These are phyloP conservation scores for Penicillium macrosclerotiorum DNA, from an alignment of 495 filamentous ascomycete species.

Conservation along the genomic window DNA sequence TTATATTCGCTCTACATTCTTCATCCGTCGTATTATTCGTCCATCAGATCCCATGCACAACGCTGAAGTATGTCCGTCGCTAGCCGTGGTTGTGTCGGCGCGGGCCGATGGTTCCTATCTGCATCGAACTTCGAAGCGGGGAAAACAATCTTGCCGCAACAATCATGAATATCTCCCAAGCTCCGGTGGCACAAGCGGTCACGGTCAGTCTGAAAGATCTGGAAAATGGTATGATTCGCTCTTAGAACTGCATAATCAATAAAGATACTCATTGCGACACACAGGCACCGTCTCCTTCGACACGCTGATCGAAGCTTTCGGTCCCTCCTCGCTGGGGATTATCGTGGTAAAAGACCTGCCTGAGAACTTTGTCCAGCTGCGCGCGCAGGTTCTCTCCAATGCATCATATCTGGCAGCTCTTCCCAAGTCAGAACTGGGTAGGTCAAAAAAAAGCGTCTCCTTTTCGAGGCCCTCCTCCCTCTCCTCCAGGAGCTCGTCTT, in stretches of 20 bases:
- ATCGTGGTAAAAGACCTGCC: conserved; percentile 87
- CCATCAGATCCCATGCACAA: no score
- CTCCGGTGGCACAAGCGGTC: conserved; percentile 43
- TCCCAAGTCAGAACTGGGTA: conserved; percentile 69
- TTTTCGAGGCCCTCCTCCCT: no score
- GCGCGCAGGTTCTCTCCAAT: conserved; percentile 75
- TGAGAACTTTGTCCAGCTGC: conserved; percentile 61
- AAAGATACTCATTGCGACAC: neutral
- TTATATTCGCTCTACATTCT: no score
- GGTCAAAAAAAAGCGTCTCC: conserved; percentile 11
- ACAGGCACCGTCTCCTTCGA: conserved; percentile 70
- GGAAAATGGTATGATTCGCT: conserved; percentile 22
- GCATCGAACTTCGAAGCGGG: conserved; percentile 22
- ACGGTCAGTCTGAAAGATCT: conserved; percentile 56
- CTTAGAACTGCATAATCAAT: neutral
- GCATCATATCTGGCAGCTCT: conserved; percentile 88
- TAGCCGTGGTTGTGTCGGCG: conserved; percentile 17
- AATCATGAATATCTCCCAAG: conserved; percentile 11
- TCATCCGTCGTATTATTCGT: no score
- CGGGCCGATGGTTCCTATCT: neutral
- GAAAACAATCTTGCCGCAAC: conserved; percentile 12
- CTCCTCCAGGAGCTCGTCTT: no score
- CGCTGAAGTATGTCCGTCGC: conserved; percentile 3
- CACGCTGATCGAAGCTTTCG: conserved; percentile 81
- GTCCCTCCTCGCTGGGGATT: conserved; percentile 87